A percentile compares a stretch with the other conserved stretches of the same genome.
phyloP scores from a whole-genome alignment of 2,329 filamentous ascomycete genomes.

The Scleromitrula shiraiana region DNA sequence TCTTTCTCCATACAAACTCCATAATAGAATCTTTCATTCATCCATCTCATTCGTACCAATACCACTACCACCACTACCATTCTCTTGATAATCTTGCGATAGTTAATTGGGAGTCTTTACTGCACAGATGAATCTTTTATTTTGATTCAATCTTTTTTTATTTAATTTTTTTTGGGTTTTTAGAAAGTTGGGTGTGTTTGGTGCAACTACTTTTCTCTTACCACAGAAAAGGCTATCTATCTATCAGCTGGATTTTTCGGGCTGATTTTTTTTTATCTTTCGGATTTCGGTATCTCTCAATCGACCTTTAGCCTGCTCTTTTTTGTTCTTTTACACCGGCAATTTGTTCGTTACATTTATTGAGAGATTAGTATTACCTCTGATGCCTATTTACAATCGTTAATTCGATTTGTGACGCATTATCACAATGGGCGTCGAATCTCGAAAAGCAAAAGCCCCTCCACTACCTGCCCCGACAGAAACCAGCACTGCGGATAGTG shows the following conservation, averaged over 20 bases:
- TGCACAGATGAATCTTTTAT: too few relatives aligned
- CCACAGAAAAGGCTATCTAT: neutral
- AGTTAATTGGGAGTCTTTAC: neutral
- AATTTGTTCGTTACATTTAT: neutral
- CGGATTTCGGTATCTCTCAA: neutral
- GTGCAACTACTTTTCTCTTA: neutral
- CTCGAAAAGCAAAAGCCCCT: conserved; percentile 44
- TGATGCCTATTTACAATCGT: conserved; percentile 7
- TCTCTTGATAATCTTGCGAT: neutral
- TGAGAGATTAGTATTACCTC: neutral
- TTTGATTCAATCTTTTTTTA: neutral
- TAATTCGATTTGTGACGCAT: conserved; percentile 4
- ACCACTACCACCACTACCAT: too few relatives aligned
- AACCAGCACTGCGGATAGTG: conserved; percentile 40
- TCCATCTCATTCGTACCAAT: neutral
- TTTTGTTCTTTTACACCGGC: neutral
- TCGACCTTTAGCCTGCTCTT: neutral
- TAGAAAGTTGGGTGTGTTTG: neutral
- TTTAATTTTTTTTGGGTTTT: neutral
- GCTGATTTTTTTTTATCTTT: neutral
- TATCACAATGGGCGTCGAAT: conserved; percentile 29
- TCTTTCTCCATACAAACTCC: neutral
- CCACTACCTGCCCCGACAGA: conserved; percentile 75
- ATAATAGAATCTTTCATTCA: neutral
- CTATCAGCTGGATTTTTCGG: neutral